These are phyloP conservation scores for Salvia sclarea DNA, from an alignment of 305 asterid genomes.

Conservation along the genomic window DNA sequence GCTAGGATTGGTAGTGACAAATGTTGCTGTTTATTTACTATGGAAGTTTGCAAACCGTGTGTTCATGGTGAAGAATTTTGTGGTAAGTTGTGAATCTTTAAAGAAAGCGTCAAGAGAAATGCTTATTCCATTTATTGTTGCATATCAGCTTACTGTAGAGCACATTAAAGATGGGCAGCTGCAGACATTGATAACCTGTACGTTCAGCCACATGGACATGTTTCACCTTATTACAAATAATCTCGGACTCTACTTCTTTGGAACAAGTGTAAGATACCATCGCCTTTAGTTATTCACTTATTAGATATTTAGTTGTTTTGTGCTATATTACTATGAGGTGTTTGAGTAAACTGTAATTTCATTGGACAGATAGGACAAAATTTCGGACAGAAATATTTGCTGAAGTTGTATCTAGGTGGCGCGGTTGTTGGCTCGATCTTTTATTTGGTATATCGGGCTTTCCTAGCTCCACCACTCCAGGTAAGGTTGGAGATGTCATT, in stretches of 20 bases:
- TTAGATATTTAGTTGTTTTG: not conserved
- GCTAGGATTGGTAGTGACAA: slow-evolving; percentile 60
- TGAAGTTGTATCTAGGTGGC: slow-evolving; percentile 80
- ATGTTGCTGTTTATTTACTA: slow-evolving; percentile 69
- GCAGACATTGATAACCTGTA: slow-evolving; percentile 81
- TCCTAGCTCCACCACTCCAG: slow-evolving; percentile 57
- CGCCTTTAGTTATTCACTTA: not conserved
- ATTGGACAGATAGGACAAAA: slow-evolving; percentile 62
- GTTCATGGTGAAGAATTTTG: slow-evolving; percentile 82
- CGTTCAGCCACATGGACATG: slow-evolving; percentile 73
- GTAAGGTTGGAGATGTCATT: slow-evolving; percentile 36
- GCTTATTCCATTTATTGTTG: slow-evolving; percentile 14
- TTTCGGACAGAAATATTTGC: slow-evolving; percentile 78
- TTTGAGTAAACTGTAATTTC: slow-evolving; percentile 18
- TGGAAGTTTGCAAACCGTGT: slow-evolving; percentile 58
- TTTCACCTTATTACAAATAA: slow-evolving; percentile 69
- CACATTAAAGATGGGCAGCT: slow-evolving; percentile 72
- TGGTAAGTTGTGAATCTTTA: slow-evolving; percentile 47
- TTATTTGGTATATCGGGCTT: slow-evolving; percentile 72
- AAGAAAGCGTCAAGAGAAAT: slow-evolving; percentile 15
- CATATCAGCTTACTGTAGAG: slow-evolving; percentile 73
- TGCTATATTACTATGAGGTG: not conserved
- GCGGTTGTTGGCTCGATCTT: slow-evolving; percentile 86
- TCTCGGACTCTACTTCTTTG: slow-evolving; percentile 88
- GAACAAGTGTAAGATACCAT: slow-evolving; percentile 67